phyloP scores from a whole-genome alignment of 1,139 yeast genomes.

The Yamadazyma taylorii region DNA sequence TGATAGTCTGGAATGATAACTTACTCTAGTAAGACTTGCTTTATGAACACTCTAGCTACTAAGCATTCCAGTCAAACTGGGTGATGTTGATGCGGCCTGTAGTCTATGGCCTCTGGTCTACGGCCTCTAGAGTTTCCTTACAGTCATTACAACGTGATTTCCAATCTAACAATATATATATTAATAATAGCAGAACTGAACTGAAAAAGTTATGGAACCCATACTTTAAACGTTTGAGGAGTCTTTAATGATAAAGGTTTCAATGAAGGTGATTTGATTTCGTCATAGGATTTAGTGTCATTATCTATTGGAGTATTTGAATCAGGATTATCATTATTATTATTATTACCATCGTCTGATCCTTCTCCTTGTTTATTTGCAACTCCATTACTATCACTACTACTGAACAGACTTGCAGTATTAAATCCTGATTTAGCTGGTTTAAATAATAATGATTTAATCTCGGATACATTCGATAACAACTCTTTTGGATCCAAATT shows the following conservation, averaged over 20 bases:
- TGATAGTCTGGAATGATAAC: no score
- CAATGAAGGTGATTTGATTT: conserved; percentile 26
- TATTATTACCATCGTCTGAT: conserved; percentile 9
- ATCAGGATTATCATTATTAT: conserved; percentile 2
- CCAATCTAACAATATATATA: no score
- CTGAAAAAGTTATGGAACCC: conserved; percentile 55
- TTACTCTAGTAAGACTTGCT: no score
- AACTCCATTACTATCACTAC: conserved; percentile 5
- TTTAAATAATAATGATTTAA: conserved; percentile 49
- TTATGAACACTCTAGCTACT: no score
- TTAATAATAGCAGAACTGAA: conserved; percentile 1
- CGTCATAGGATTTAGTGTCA: no score
- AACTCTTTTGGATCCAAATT: conserved; percentile 15
- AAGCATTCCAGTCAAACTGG: no score
- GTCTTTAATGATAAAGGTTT: conserved; percentile 79
- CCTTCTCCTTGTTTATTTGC: conserved; percentile 8
- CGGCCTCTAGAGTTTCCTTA: no score
- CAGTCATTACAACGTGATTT: no score
- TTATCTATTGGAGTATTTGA: no score
- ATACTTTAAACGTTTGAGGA: conserved; percentile 83
- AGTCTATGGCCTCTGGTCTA: no score
- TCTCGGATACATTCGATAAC: conserved; percentile 33
- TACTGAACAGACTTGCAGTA: conserved; percentile 10
- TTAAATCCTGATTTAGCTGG: conserved; percentile 44
- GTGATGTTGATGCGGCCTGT: no score